Percentiles rank a stretch among this genome's conserved stretches.
phyloP scores from a whole-genome alignment of 1,284 basidiomycete species.

The Ceratobasidium sp. region DNA sequence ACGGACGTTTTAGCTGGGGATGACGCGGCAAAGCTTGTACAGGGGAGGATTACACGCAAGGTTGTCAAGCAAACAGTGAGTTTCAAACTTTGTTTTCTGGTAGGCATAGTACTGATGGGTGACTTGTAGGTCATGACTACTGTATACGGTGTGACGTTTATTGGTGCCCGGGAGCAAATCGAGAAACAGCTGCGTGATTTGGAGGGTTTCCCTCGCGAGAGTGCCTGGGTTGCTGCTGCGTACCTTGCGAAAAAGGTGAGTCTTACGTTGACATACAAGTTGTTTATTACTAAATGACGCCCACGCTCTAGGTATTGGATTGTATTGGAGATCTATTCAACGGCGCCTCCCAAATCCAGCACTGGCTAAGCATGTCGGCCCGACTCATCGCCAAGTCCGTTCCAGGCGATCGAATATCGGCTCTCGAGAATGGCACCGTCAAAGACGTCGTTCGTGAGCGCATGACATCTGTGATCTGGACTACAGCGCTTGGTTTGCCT shows the following conservation, averaged over 20 bases:
- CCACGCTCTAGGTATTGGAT: constrained; percentile 65
- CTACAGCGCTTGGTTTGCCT: constrained; percentile 91
- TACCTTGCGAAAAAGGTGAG: constrained; percentile 83
- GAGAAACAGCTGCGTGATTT: constrained; percentile 86
- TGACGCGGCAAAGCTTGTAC: constrained; percentile 68
- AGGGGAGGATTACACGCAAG: constrained; percentile 89
- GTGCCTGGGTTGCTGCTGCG: constrained; percentile 78
- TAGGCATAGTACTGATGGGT: neutral
- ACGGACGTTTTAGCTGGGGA: constrained; percentile 58
- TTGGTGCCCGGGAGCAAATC: constrained; percentile 96
- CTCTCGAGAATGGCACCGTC: constrained; percentile 52
- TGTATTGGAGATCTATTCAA: constrained; percentile 94
- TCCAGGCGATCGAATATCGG: constrained; percentile 75
- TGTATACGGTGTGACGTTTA: constrained; percentile 96
- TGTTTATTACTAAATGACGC: constrained; percentile 15
- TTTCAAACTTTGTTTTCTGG: constrained; percentile 39
- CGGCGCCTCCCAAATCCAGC: constrained; percentile 91
- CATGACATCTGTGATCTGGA: constrained; percentile 98
- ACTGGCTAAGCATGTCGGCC: constrained; percentile 87
- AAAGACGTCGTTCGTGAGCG: constrained; percentile 79
- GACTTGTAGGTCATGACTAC: constrained; percentile 91
- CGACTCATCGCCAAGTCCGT: constrained; percentile 90
- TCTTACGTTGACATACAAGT: constrained; percentile 39
- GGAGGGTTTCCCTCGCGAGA: constrained; percentile 77
- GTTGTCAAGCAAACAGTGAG: constrained; percentile 96